Base-by-base conservation (phyloP, 768 basidiomycete species). In the Lactarius vividus region DNA sequence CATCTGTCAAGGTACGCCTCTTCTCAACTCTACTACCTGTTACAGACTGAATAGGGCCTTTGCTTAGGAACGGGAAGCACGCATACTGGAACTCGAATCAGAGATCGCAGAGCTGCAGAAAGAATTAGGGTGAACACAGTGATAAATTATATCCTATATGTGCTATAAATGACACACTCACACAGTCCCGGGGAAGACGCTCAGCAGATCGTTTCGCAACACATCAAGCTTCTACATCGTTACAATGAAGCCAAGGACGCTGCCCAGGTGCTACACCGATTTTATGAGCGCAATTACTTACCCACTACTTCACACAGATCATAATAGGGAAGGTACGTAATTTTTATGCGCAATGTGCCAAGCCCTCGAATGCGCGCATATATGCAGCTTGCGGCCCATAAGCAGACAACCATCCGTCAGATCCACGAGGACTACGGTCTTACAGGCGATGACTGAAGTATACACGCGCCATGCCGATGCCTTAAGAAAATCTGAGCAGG, bases 191-290 rank as follows among this genome's bases (percentile, higher is more conserved):
- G 73, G 53, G 79, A 79, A 64, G 81, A 84, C 39, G 81, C 85
- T 0, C 83, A 86, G 53, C 76, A 76, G 56, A 81, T 88, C 5
- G 83, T 87, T 35, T 84, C 85, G 66, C 75, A 77, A 9, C 88
- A 91, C 68, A 91, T 91, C 72, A 81, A 82, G 65, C 77, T 89
- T 3, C 75, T 91, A 28, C 89, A 91, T 73, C 79, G 77, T 44
- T 92, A 91, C 65, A 91, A 91, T 61, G 89, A 91, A 74, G 84
- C 88, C 6, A 91, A 91, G 72, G 90, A 92, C 72, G 90, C 89
- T 4, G 82, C 88, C 2, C 90, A 91, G 85, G 90, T 84, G 44
- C 26, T 39, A 63, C 46, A 20, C 15, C 29, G 7, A 16, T n/a
- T 28, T 59, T 20, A 10, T 26, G 13, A 9, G 28, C n/a, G 11